phyloP scores from a whole-genome alignment of 2,329 filamentous ascomycete species.

The Sphaerulina musiva region DNA sequence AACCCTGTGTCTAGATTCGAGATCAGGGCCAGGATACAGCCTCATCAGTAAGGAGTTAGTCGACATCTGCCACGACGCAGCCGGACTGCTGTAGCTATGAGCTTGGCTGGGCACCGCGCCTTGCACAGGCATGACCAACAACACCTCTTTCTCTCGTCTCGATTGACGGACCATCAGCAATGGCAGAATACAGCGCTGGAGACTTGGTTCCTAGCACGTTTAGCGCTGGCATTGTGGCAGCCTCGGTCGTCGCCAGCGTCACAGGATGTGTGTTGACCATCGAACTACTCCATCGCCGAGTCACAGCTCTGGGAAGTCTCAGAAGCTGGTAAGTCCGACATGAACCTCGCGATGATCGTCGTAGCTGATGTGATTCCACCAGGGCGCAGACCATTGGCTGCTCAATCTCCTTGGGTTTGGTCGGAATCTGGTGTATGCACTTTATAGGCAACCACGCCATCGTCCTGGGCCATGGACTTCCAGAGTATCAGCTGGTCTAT shows the following conservation, averaged over 20 bases:
- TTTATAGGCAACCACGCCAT: conserved; percentile 79
- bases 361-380: conserved; percentile 2
- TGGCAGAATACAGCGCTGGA: conserved; percentile 6
- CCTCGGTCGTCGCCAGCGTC: conserved; percentile 64
- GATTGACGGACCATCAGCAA: neutral
- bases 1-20: too few relatives aligned
- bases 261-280: conserved; percentile 72
- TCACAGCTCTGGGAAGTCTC: conserved; percentile 27
- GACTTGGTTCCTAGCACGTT: conserved; percentile 37
- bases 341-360: neutral
- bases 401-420: conserved; percentile 41
- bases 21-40: neutral
- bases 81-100: neutral
- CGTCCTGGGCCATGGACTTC: conserved; percentile 57
- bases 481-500: conserved; percentile 62
- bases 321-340: conserved; percentile 29
- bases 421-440: conserved; percentile 57
- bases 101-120: neutral
- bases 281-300: conserved; percentile 65
- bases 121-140: neutral
- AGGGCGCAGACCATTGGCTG: conserved; percentile 39
- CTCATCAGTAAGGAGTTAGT: neutral
- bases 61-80: neutral
- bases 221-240: conserved; percentile 56
- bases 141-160: neutral